Percentiles rank a stretch among this genome's conserved stretches.
Evolutionary conservation across 495 filamentous ascomycete species (phyloP).

Genomic region (Aspergillus affinis): DNA sequence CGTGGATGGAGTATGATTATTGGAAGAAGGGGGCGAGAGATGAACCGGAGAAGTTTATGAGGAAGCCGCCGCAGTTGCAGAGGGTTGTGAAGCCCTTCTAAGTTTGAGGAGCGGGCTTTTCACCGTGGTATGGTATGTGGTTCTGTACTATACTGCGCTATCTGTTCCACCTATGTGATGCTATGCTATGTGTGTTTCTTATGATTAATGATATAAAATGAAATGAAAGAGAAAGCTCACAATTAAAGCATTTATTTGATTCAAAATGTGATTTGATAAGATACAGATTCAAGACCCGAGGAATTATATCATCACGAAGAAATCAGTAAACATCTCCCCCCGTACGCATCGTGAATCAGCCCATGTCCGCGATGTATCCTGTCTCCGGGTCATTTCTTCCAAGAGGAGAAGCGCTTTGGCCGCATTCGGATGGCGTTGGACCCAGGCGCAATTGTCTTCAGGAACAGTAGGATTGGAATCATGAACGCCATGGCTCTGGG

Average conservation of each 20-base stretch:
- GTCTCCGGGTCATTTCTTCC: conserved; percentile 40
- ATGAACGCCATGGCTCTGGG: not conserved
- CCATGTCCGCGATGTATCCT: conserved; percentile 41
- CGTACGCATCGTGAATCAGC: conserved; percentile 40
- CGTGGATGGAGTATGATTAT: conserved; percentile 70
- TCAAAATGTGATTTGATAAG: not conserved
- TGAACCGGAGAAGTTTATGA: conserved; percentile 54
- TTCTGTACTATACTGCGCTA: too few species aligned
- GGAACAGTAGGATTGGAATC: not conserved
- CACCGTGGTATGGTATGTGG: not conserved
- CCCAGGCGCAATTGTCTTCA: not conserved
- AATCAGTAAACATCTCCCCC: conserved; percentile 38
- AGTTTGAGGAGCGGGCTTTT: not conserved
- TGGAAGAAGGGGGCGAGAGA: conserved; percentile 63
- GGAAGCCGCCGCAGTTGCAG: conserved; percentile 51
- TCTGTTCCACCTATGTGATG: too few species aligned
- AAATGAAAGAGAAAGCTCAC: too few species aligned
- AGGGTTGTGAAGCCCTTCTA: conserved; percentile 50
- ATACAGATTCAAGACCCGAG: not conserved
- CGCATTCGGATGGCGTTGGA: conserved; percentile 29
- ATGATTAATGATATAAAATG: not conserved
- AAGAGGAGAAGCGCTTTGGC: conserved; percentile 33
- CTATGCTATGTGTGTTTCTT: not conserved
- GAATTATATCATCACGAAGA: conserved; percentile 37
- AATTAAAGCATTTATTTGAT: too few species aligned